phyloP scores from a whole-genome alignment of 2,329 filamentous ascomycete genomes.

The Ophiostoma angusticollis region DNA sequence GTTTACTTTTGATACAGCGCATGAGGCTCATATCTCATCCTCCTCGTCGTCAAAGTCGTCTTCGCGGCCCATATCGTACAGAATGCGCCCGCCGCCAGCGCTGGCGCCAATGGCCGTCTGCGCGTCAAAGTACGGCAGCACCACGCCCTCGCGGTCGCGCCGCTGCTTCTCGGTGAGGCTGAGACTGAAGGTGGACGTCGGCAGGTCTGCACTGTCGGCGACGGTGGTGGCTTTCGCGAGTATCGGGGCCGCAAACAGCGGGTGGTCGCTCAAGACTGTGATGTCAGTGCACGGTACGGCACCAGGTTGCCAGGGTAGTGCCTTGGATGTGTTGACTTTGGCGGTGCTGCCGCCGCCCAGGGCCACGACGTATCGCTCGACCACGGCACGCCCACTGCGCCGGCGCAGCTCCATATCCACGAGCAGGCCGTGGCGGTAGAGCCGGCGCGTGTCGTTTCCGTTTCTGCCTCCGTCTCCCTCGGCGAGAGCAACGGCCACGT shows the following conservation, averaged over 20 bases:
- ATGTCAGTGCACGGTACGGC: constrained; percentile 21
- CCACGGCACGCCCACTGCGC: constrained; percentile 65
- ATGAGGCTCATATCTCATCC: no score
- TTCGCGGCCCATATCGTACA: constrained; percentile 94
- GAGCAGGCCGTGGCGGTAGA: constrained; percentile 43
- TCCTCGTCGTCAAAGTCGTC: constrained; percentile 65
- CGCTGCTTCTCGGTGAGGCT: constrained; percentile 84
- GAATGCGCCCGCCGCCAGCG: constrained; percentile 80
- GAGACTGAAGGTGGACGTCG: constrained; percentile 71
- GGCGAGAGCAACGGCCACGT: no score
- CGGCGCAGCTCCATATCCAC: constrained; percentile 77
- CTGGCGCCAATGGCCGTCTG: constrained; percentile 68
- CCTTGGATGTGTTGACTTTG: neutral
- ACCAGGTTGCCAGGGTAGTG: constrained; percentile 6
- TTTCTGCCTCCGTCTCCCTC: no score
- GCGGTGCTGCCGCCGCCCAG: constrained; percentile 14
- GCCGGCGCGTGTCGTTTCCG: no score
- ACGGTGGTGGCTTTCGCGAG: no score
- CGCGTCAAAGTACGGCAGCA: constrained; percentile 92
- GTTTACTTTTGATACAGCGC: no score
- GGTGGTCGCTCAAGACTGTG: constrained; percentile 63
- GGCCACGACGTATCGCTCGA: constrained; percentile 49
- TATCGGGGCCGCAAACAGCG: constrained; percentile 44
- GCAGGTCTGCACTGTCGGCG: constrained; percentile 27
- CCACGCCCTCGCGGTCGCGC: constrained; percentile 72